Evolutionary conservation across 2,329 filamentous ascomycete species (phyloP), one percentile per base, ranked within the genome.

Genomic region (Rhytidhysteron rufulum): DNA sequence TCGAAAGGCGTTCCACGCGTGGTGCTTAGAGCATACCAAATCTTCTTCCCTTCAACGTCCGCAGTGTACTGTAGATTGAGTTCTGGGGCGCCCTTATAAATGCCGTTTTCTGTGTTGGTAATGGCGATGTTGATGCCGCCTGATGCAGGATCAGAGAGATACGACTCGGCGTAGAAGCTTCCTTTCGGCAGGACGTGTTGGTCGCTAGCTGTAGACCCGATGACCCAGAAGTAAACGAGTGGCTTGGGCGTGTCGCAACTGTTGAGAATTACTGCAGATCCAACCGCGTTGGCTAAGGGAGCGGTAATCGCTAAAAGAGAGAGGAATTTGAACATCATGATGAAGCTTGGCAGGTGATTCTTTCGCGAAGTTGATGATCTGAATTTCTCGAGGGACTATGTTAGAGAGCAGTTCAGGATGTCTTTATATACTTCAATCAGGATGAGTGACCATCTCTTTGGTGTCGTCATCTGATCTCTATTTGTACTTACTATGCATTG

Each of bases 121-220:
- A 72, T 62, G 55, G 70, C 71, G 34, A 72, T 52, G 2, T 68
- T 47, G 34, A 72, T 57, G 8, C 69, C 69, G n/a, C 67, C 67
- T 0, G 62, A 65, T 20, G 53, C 41, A 15, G 58, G 45, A 39
- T 69, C 65, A 34, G 57, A 53, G 49, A 50, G 58, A 46, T 67
- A 57, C 10, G 39, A 24, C 45, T 71, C 65, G 13, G 49, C 55
- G 53, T 67, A 71, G 31, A 37, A 50, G 8, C 41, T 40, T 25
- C 60, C 62, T 31, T 49, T 5, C 9, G 6, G 35, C 11, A 37
- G 24, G 10, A 13, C n/a, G 16, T 3, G 17, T 15, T 18, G 11
- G 4, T 22, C 13, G 10, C 13, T 18, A 16, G 30, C 19, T 10
- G 7, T 18, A n/a, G 24, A 17, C 24, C 22, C 22, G 16, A 37